Evolutionary conservation across 306 rosid genomes (phyloP).

Genomic region (Glycyrrhiza uralensis): DNA sequence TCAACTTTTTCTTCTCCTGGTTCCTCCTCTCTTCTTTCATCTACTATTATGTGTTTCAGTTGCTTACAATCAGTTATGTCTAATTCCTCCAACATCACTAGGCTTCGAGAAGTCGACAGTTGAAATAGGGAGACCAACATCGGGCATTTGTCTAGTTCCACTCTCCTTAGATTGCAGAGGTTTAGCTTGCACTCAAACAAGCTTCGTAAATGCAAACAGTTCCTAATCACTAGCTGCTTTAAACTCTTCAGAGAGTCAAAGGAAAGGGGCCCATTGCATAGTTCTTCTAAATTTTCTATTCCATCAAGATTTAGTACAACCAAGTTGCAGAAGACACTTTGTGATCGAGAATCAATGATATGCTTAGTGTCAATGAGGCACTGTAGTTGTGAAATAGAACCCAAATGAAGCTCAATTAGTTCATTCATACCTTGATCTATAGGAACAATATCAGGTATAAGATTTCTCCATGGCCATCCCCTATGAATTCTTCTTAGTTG

Average conservation of each 20-base stretch:
- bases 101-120: background rate
- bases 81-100: background rate
- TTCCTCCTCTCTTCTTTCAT: background rate
- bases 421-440: background rate
- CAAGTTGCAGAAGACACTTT: background rate
- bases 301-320: accelerated
- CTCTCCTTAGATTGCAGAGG: background rate
- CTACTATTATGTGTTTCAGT: background rate
- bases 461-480: background rate
- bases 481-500: accelerated
- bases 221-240: accelerated
- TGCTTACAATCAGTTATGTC: accelerated
- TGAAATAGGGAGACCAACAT: background rate
- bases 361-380: background rate
- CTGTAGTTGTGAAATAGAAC: background rate
- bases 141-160: accelerated
- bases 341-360: background rate
- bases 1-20: background rate
- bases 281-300: background rate
- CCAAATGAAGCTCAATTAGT: background rate
- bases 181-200: background rate
- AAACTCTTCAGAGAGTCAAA: background rate
- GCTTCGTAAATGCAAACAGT: background rate
- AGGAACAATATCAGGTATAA: conserved; percentile 16
- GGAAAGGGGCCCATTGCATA: background rate